Percentiles rank a stretch among this genome's conserved stretches.
Conservation (phyloP, 495 filamentous ascomycete species). For the Massariosphaeria phaeospora region DNA sequence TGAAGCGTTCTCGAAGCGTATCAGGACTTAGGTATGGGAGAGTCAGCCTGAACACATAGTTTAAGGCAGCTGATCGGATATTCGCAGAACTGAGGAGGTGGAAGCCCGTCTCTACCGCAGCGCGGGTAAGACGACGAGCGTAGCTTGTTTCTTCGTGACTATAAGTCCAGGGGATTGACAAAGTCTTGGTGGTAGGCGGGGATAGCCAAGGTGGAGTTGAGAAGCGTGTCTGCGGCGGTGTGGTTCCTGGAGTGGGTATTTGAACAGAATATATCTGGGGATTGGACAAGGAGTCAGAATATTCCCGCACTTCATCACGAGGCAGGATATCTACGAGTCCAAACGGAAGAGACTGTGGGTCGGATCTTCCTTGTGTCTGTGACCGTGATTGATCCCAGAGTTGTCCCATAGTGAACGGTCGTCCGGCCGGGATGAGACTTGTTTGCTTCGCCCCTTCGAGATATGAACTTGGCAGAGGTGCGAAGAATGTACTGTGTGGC, state of each 20-base stretch:
- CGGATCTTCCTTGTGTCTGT: background rate
- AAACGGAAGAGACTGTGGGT: conserved; percentile 16
- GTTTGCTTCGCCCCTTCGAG: conserved; percentile 1
- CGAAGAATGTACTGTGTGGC: conserved; percentile 10
- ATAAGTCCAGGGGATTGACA: conserved; percentile 43
- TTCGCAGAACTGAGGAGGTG: conserved; percentile 54
- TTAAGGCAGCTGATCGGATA: conserved; percentile 47
- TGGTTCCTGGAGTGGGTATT: conserved; percentile 6
- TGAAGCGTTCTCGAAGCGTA: conserved; percentile 46
- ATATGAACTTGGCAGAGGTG: conserved; percentile 8
- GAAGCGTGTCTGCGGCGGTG: conserved; percentile 12
- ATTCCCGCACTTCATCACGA: background rate
- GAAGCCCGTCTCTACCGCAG: conserved; percentile 58
- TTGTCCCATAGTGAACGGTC: background rate
- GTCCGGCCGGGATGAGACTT: background rate
- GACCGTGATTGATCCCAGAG: conserved; percentile 9
- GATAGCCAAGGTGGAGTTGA: conserved; percentile 13
- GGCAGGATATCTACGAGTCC: conserved; percentile 18
- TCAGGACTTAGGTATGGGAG: conserved; percentile 52
- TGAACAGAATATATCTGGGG: background rate
- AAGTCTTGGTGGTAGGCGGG: conserved; percentile 15
- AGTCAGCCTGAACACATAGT: conserved; percentile 62
- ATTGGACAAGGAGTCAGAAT: background rate
- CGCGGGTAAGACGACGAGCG: conserved; percentile 63
- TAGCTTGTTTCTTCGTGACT: conserved; percentile 64